Evolutionary conservation across 1,284 basidiomycete species (phyloP).

Genomic region (Ceratorhiza oryzae-sativae): DNA sequence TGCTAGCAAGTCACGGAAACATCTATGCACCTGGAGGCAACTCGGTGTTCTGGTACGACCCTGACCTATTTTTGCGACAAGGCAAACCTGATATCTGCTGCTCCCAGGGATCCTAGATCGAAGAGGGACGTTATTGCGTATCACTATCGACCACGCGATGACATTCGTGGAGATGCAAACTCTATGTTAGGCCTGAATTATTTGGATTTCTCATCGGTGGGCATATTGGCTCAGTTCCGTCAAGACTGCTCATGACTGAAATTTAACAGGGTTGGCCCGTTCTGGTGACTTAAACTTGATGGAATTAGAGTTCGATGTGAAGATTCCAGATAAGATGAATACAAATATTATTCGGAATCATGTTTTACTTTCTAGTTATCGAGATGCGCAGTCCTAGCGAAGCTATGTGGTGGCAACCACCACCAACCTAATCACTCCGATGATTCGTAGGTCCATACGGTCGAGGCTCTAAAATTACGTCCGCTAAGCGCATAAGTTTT

Average conservation of each 20-base stretch:
- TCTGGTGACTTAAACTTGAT: constrained; percentile 23
- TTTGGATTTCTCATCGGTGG: constrained; percentile 40
- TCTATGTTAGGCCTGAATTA: constrained; percentile 39
- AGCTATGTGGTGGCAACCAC: too few relatives aligned
- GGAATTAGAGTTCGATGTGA: too few relatives aligned
- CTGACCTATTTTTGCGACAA: not conserved
- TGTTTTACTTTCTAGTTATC: too few relatives aligned
- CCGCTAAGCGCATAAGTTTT: too few relatives aligned
- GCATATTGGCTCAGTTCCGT: not conserved
- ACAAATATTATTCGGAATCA: too few relatives aligned
- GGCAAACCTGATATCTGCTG: not conserved
- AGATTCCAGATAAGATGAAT: too few relatives aligned
- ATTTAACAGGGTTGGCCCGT: constrained; percentile 36
- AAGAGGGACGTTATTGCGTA: constrained; percentile 40
- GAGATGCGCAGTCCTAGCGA: too few relatives aligned
- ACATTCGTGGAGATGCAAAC: constrained; percentile 41
- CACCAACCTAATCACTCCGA: too few relatives aligned
- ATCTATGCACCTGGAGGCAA: constrained; percentile 51
- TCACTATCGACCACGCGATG: constrained; percentile 38
- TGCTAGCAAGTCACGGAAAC: constrained; percentile 51
- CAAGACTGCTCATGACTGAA: not conserved
- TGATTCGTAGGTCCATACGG: too few relatives aligned
- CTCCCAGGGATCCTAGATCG: constrained; percentile 39
- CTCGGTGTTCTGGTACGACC: constrained; percentile 30
- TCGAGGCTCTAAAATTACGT: too few relatives aligned